Base-by-base conservation (phyloP, 805 yeast genomes). In the Saturnispora galanensis region DNA sequence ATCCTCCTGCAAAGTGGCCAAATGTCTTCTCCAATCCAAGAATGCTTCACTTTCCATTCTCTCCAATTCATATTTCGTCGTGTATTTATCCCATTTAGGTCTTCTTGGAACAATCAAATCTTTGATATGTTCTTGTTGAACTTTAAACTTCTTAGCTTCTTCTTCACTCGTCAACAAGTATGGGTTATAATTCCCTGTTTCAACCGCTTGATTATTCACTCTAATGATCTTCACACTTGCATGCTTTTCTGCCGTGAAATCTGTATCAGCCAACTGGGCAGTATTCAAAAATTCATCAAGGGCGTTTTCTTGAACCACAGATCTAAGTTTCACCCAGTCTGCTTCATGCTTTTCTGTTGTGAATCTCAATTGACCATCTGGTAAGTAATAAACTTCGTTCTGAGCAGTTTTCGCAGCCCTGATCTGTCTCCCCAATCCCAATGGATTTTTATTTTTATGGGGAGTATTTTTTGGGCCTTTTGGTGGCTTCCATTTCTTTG, bases 251-350 rank as follows among this genome's bases (percentile, higher is more conserved):
- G 97, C 96, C 8, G 96, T 80, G 66, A 93, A 93, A 66, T 93
- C 97, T 16, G 90, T 88, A 59, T 88, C 96, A 2, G 97, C 96
- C 47, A 93, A 74, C 62, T 87, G 95, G 1, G 98, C 99, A 7
- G 97, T 90, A 57, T 81, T 83, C 57, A 93, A 74, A 63, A 93
- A 89, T 65, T 93, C 99, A 65, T 93, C 97, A 46, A 93, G 66
- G 1, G 97, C 82, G 53, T 83, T 77, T 62, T 93, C 97, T 56
- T 93, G 97, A 0, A 97, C 93, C 12, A 93, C 94, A 2, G 97
- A 88, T 60, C 93, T 77, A 57, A 93, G 67, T 51, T 88, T 86
- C 42, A 85, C 94, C 94, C 96, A 87, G 50, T 73, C 75, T 11
- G 87, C 94, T 58, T 86, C 94, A 53, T 77, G 84, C 53, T 81